Percentiles rank a stretch among this genome's conserved stretches.
Evolutionary conservation across 1,139 yeast genomes (phyloP).

Genomic region (Yarrowia galli): DNA sequence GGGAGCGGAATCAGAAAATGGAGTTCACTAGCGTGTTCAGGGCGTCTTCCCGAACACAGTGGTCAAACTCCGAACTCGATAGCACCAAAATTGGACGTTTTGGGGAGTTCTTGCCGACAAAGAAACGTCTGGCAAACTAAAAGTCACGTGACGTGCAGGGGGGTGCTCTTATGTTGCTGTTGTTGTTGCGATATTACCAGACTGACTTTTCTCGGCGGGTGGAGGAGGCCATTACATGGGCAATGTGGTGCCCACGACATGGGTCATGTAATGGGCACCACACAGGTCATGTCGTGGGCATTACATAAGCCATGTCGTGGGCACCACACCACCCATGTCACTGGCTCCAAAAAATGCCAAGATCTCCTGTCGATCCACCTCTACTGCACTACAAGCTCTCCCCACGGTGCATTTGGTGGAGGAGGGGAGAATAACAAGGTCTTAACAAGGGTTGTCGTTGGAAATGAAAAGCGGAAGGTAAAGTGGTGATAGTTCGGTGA

Average conservation of each 20-base stretch:
- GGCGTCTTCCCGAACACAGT: no score
- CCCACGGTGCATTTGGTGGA: slow-evolving; percentile 26
- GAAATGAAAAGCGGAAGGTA: not conserved
- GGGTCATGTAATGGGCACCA: not conserved
- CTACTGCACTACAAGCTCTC: slow-evolving; percentile 28
- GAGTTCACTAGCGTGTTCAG: no score
- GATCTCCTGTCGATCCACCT: slow-evolving; percentile 18
- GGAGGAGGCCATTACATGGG: not conserved
- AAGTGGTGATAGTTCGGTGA: not conserved
- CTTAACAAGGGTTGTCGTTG: not conserved
- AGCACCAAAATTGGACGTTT: no score
- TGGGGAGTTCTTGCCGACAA: no score
- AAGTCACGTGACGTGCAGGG: not conserved
- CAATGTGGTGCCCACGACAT: not conserved
- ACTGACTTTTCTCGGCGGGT: no score
- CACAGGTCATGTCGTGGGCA: not conserved
- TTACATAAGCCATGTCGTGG: not conserved
- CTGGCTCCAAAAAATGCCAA: not conserved
- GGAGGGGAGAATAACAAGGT: no score
- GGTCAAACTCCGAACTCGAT: not conserved
- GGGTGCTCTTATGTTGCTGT: not conserved
- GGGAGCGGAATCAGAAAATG: no score
- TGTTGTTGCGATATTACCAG: not conserved
- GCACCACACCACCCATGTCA: not conserved
- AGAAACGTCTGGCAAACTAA: not conserved